phyloP scores from a whole-genome alignment of 2,329 filamentous ascomycete genomes.

The Rutstroemia sydowiana region DNA sequence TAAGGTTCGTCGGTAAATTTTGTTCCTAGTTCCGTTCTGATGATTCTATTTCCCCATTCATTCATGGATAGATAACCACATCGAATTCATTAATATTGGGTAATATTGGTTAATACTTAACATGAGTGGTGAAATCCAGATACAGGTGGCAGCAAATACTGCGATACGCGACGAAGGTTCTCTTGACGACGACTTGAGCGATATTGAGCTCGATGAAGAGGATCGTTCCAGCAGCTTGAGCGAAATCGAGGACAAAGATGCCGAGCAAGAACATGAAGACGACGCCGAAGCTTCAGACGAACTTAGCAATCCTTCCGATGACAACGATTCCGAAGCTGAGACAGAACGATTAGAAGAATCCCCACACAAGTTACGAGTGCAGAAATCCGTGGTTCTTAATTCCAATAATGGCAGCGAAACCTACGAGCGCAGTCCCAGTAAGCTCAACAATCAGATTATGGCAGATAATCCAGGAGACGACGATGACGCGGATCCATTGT shows the following conservation, averaged over 20 bases:
- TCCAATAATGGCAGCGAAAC: conserved; percentile 45
- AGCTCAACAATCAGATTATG: conserved; percentile 55
- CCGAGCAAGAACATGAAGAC: conserved; percentile 53
- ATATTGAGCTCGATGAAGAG: conserved; percentile 42
- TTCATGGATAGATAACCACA: too few species aligned
- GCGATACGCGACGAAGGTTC: conserved; percentile 21
- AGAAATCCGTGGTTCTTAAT: conserved; percentile 53
- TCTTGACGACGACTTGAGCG: conserved; percentile 25
- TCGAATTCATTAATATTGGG: background rate
- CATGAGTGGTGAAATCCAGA: conserved; percentile 28
- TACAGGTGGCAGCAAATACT: conserved; percentile 22
- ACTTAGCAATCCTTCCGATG: conserved; percentile 38
- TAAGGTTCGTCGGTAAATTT: too few species aligned
- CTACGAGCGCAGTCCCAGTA: conserved; percentile 67
- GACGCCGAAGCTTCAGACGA: conserved; percentile 38
- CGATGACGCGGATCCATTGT: conserved; percentile 31
- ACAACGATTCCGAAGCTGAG: conserved; percentile 77
- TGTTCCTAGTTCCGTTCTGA: too few species aligned
- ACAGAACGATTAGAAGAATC: conserved; percentile 89
- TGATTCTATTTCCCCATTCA: conserved; percentile 1
- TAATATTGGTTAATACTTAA: conserved; percentile 12
- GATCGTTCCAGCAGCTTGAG: conserved; percentile 85
- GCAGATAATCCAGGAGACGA: conserved; percentile 37
- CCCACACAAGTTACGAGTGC: conserved; percentile 57
- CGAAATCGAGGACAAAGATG: conserved; percentile 72